These are phyloP conservation scores for Acacia concinna DNA, from an alignment of 331 rosid genomes.

Conservation along the genomic window DNA sequence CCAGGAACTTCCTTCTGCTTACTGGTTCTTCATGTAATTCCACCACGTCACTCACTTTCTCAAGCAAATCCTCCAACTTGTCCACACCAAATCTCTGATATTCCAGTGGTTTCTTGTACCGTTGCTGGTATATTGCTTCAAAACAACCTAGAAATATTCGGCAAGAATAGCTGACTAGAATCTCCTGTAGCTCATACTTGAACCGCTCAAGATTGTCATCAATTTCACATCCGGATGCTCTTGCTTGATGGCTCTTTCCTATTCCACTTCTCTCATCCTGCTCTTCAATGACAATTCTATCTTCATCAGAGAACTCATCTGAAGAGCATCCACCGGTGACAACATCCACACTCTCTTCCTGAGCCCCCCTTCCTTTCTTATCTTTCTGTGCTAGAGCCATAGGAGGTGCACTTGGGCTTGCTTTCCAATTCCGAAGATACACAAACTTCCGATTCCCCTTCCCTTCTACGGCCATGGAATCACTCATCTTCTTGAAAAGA, in stretches of 20 bases:
- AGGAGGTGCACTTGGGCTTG: slow-evolving; percentile 77
- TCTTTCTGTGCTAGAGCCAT: slow-evolving; percentile 61
- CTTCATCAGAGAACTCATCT: slow-evolving; percentile 88
- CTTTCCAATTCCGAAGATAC: slow-evolving; percentile 63
- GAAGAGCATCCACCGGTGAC: slow-evolving; percentile 64
- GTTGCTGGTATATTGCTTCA: slow-evolving; percentile 70
- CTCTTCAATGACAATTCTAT: slow-evolving; percentile 67
- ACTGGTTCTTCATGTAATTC: slow-evolving; percentile 74
- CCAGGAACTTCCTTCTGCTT: slow-evolving; percentile 71
- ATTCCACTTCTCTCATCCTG: slow-evolving; percentile 38
- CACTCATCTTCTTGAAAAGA: slow-evolving; percentile 91
- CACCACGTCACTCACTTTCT: slow-evolving; percentile 75
- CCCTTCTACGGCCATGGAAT: slow-evolving; percentile 65
- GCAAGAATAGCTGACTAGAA: slow-evolving; percentile 94
- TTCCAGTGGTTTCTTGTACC: slow-evolving; percentile 80
- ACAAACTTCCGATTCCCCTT: slow-evolving; percentile 71
- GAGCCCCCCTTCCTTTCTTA: slow-evolving; percentile 70
- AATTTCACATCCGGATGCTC: slow-evolving; percentile 37
- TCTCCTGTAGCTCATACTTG: slow-evolving; percentile 86
- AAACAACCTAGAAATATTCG: slow-evolving; percentile 70
- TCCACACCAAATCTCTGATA: slow-evolving; percentile 61
- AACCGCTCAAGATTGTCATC: slow-evolving; percentile 58
- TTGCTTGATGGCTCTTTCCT: slow-evolving; percentile 41
- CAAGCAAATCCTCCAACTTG: slow-evolving; percentile 72
- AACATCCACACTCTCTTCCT: slow-evolving; percentile 55